These are phyloP conservation scores for Luvunga scandens DNA, from an alignment of 345 rosid genomes.

Conservation along the genomic window DNA sequence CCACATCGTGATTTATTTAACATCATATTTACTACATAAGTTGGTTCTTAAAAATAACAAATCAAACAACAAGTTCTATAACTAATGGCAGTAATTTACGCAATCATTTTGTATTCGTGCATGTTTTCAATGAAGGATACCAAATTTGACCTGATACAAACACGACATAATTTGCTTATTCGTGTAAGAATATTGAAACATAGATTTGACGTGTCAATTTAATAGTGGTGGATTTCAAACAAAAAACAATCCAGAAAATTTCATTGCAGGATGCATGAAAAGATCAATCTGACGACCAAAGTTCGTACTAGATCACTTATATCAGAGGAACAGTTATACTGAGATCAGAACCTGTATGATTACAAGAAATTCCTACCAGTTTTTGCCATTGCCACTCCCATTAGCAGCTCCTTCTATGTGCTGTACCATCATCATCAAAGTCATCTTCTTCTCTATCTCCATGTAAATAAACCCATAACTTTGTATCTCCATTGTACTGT, in stretches of 20 bases:
- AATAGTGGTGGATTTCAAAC: no score
- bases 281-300: not conserved
- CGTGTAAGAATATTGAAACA: no score
- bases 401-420: not conserved
- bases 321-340: not conserved
- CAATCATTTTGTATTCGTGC: no score
- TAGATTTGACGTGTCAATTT: no score
- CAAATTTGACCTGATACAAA: no score
- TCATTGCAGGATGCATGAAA: not conserved
- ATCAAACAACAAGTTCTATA: no score
- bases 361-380: not conserved
- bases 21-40: no score
- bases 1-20: no score
- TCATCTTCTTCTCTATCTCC: constrained; percentile 98
- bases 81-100: no score
- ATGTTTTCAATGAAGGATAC: no score
- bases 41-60: no score
- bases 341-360: not conserved
- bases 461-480: constrained; percentile 95
- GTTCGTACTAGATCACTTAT: not conserved
- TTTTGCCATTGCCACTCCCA: not conserved
- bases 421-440: constrained; percentile 83
- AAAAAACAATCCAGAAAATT: not conserved
- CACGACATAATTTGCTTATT: no score
- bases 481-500: constrained; percentile 82